Evolutionary conservation across 371 early-diverging fungal genomes (phyloP), one percentile per base, ranked within the genome.

Genomic region (Apophysomyces sp.): DNA sequence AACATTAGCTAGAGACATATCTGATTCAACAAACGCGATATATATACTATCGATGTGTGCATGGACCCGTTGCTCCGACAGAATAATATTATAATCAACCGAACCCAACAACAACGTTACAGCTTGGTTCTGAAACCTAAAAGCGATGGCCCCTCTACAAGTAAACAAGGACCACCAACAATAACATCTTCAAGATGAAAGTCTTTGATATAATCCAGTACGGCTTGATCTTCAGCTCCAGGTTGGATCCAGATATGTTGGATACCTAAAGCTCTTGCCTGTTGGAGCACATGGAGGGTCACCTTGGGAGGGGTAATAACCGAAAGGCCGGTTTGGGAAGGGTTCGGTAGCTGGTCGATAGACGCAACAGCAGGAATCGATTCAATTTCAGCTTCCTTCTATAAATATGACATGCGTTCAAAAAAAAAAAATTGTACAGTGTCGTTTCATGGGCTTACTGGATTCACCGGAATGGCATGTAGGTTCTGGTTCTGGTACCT

Each of bases 211-310:
- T 80, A 80, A 13, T 74, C 77, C 21, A 81, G 29, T 15, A 83
- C 84, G 51, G 72, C 72, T 40, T 70, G 60, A 27, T 84, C 83
- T 51, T 92, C 92, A 49, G 86, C 86, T 37, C 91, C 93, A 0
- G 95, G 95, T 72, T 94, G 95, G 21, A 93, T 71, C 95, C 95
- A 94, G 31, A 92, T 60, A 28, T 82, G 66, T 32, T 62, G 71
- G 62, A 92, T 83, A 0, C 92, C 93, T 11, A 88, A 67, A 13
- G 67, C 57, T 15, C 83, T 77, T 7, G 91, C 92, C 34, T 88
- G 77, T 24, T 81, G 60, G 16, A 94, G 61, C 0, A 92, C 83
- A 0, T 71, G 56, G 0, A 81, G 72, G 0, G 94, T 91, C 8
- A 91, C 85, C 0, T 69, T 60, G 6, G 95, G 95, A 7, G 95